Percentiles rank a stretch among this genome's conserved stretches.
Evolutionary conservation across 106 monocot species (phyloP).

Genomic region (Allium sativum): DNA sequence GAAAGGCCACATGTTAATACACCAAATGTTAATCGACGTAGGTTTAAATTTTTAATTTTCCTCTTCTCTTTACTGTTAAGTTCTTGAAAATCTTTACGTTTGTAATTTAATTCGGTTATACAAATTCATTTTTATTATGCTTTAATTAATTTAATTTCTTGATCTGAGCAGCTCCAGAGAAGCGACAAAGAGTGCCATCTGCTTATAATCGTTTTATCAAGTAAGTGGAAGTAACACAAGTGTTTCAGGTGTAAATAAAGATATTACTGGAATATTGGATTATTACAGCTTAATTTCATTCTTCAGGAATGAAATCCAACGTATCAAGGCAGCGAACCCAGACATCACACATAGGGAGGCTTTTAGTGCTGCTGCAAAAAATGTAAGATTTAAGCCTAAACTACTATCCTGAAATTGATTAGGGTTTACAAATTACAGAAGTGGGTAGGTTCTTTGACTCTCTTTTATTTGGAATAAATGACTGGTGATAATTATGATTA

Average conservation of each 20-base stretch:
- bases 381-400: slow-evolving; percentile 27
- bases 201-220: slow-evolving; percentile 99
- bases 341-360: slow-evolving; percentile 99
- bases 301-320: slow-evolving; percentile 98
- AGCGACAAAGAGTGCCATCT: slow-evolving; percentile 97
- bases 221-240: slow-evolving; percentile 17
- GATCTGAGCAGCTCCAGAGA: slow-evolving; percentile 84
- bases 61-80: background rate
- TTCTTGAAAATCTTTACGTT: background rate
- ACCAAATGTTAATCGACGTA: slow-evolving; percentile 77
- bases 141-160: background rate
- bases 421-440: background rate
- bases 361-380: slow-evolving; percentile 99
- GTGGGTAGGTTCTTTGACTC: background rate
- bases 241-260: too few species aligned
- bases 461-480: background rate
- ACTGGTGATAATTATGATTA: background rate
- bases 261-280: too few species aligned
- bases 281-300: too few species aligned
- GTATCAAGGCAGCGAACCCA: slow-evolving; percentile 96
- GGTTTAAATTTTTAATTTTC: slow-evolving; percentile 5
- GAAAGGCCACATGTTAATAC: slow-evolving; percentile 24
- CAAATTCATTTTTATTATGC: background rate
- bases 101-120: background rate
- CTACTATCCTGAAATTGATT: background rate